These are phyloP conservation scores for Candida sanyiensis DNA, from an alignment of 805 yeast genomes.

Conservation along the genomic window DNA sequence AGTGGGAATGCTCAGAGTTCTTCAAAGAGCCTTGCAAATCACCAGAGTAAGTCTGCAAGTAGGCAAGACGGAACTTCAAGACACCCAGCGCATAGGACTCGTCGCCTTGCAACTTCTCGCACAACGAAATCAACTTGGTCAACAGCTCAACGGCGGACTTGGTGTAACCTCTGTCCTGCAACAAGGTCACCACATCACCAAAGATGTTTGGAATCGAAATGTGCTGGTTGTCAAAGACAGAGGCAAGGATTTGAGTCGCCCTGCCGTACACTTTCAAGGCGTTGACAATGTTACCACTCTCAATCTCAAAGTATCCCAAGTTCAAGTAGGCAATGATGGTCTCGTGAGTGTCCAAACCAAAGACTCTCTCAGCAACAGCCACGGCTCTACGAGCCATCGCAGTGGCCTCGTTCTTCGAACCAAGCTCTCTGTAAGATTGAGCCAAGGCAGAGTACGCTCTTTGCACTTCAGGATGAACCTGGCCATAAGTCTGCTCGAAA, in stretches of 20 bases:
- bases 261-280: constrained; percentile 58
- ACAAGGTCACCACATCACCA: constrained; percentile 53
- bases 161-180: constrained; percentile 46
- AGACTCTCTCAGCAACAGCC: constrained; percentile 68
- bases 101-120: constrained; percentile 48
- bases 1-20: constrained; percentile 50
- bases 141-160: constrained; percentile 48
- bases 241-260: constrained; percentile 53
- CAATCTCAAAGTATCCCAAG: constrained; percentile 65
- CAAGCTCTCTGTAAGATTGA: constrained; percentile 56
- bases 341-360: constrained; percentile 78
- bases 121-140: constrained; percentile 45
- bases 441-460: constrained; percentile 62
- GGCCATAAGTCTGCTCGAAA: constrained; percentile 80
- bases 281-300: constrained; percentile 51
- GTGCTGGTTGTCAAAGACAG: constrained; percentile 49
- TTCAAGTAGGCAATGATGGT: constrained; percentile 67
- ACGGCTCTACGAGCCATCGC: constrained; percentile 62
- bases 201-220: constrained; percentile 64
- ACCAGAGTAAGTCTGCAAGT: constrained; percentile 45
- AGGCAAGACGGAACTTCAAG: constrained; percentile 64
- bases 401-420: constrained; percentile 52
- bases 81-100: constrained; percentile 58
- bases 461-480: constrained; percentile 74
- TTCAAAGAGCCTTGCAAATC: constrained; percentile 53